Conservation (phyloP, 768 basidiomycete genomes). For the Mycena metata region DNA sequence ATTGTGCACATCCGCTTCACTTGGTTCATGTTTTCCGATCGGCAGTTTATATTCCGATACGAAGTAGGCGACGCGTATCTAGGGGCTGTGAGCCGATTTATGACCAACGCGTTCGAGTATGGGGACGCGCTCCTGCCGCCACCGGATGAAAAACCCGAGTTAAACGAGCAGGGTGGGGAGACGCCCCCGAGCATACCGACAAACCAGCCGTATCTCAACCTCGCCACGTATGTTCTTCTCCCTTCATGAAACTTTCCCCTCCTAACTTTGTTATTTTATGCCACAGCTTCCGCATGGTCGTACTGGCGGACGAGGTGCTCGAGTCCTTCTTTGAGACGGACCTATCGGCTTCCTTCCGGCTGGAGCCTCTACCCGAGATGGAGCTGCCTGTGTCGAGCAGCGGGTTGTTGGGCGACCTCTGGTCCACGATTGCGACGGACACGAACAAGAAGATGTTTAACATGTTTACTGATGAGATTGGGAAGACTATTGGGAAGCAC, state of each 20-base stretch:
- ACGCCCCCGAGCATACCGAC: constrained; percentile 67
- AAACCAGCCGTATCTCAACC: constrained; percentile 93
- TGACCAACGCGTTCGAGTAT: constrained; percentile 98
- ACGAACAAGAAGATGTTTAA: constrained; percentile 96
- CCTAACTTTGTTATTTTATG: constrained; percentile 15
- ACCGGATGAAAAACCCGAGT: constrained; percentile 50
- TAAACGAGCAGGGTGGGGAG: constrained; percentile 53
- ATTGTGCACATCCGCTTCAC: neutral
- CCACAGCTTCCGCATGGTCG: constrained; percentile 95
- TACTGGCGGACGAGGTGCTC: constrained; percentile 94
- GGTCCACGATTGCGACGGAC: constrained; percentile 91
- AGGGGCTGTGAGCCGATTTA: constrained; percentile 95
- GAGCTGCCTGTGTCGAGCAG: constrained; percentile 71
- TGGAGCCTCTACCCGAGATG: constrained; percentile 77
- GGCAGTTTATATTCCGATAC: constrained; percentile 96
- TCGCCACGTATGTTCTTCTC: constrained; percentile 74
- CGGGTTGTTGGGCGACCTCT: constrained; percentile 84
- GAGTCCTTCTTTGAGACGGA: constrained; percentile 98
- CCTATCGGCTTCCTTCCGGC: constrained; percentile 87
- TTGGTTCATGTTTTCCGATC: constrained; percentile 24
- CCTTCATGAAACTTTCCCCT: neutral
- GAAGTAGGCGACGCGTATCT: constrained; percentile 97
- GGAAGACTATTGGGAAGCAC: constrained; percentile 94
- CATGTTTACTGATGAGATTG: constrained; percentile 93
- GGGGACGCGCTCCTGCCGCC: constrained; percentile 91